Conservation (phyloP, 163 green algal genomes). For the Scenedesmus sp. region DNA sequence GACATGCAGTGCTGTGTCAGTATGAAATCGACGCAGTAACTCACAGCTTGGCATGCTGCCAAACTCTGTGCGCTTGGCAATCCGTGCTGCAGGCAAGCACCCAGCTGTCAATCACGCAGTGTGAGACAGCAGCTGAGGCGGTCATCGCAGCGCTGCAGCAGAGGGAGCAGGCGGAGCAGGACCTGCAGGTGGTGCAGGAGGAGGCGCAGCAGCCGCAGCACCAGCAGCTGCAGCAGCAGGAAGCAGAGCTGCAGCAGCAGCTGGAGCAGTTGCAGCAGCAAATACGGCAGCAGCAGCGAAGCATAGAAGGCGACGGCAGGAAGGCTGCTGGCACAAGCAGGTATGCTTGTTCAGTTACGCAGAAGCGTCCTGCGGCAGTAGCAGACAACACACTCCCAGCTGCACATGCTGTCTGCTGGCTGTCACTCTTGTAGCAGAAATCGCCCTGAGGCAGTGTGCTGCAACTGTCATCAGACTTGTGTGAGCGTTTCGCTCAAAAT, state of each 20-base stretch:
- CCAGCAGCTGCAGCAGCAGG: conserved; percentile 26
- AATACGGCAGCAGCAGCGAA: conserved; percentile 36
- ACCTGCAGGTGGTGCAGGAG: conserved; percentile 8
- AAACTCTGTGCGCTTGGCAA: not conserved
- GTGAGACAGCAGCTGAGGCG: conserved; percentile 7
- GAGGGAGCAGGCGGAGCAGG: conserved; percentile 17
- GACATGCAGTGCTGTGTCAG: no score
- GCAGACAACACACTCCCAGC: not conserved
- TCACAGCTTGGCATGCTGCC: not conserved
- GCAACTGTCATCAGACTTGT: no score
- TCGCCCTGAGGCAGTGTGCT: no score
- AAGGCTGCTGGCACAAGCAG: not conserved
- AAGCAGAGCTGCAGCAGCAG: conserved; percentile 41
- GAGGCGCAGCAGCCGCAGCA: conserved; percentile 14
- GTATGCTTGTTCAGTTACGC: not conserved
- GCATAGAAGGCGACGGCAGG: conserved; percentile 1
- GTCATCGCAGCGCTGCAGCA: conserved; percentile 17
- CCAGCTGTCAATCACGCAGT: conserved; percentile 10
- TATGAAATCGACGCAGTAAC: no score
- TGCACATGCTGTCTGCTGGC: not conserved
- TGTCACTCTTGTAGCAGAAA: no score
- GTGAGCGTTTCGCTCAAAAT: not conserved
- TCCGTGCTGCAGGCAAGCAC: not conserved
- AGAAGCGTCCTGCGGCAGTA: not conserved
- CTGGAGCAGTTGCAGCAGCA: conserved; percentile 25